Evolutionary conservation across 2,329 filamentous ascomycete species (phyloP).

Genomic region (Bipolaris bicolor): DNA sequence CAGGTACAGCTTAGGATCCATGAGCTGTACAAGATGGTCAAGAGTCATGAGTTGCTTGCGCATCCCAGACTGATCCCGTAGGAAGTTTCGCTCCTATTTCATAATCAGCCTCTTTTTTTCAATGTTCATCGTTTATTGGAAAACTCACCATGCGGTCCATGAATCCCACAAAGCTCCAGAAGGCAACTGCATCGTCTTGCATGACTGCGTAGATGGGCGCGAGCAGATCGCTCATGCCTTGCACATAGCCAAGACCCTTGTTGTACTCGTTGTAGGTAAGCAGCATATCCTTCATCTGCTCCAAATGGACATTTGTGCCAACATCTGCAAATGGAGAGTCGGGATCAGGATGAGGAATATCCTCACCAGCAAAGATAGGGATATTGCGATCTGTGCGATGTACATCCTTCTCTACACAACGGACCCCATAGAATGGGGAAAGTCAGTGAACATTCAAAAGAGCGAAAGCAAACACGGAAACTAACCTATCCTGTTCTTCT

Average conservation of each 20-base stretch:
- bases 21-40: slow-evolving; percentile 93
- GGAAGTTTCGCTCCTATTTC: slow-evolving; percentile 80
- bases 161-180: slow-evolving; percentile 94
- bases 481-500: slow-evolving; percentile 90
- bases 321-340: slow-evolving; percentile 91
- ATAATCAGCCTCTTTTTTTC: slow-evolving; percentile 12
- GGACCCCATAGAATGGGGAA: slow-evolving; percentile 61
- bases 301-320: slow-evolving; percentile 95
- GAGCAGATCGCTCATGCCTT: slow-evolving; percentile 97
- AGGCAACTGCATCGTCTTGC: slow-evolving; percentile 95
- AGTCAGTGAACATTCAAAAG: slow-evolving; percentile 48
- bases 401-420: slow-evolving; percentile 88
- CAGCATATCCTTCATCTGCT: slow-evolving; percentile 99
- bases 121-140: no score
- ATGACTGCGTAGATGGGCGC: slow-evolving; percentile 96
- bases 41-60: slow-evolving; percentile 86
- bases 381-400: slow-evolving; percentile 95
- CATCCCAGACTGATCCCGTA: slow-evolving; percentile 97
- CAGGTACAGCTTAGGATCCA: slow-evolving; percentile 92
- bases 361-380: slow-evolving; percentile 93
- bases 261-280: slow-evolving; percentile 99
- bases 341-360: slow-evolving; percentile 94
- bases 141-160: slow-evolving; percentile 84
- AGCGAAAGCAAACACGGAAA: slow-evolving; percentile 17
- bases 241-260: slow-evolving; percentile 91